These are phyloP conservation scores for Porcisia deanei DNA, from an alignment of 208 protist species.

Conservation along the genomic window DNA sequence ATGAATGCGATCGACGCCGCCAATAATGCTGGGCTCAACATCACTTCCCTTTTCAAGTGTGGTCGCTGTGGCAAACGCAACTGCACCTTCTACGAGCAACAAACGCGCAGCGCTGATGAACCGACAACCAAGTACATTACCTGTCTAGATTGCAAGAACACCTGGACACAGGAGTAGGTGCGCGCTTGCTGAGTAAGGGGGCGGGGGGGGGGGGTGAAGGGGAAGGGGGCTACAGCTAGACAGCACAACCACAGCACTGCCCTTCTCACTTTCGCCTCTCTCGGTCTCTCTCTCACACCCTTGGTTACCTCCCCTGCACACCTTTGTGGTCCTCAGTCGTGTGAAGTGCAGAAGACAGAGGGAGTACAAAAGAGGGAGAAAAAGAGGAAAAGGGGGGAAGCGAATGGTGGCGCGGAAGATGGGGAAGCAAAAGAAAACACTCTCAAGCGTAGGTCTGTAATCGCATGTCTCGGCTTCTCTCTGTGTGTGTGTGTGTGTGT, in stretches of 20 bases:
- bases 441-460: background rate
- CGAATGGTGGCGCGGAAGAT: background rate
- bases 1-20: conserved; percentile 87
- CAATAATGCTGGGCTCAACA: conserved; percentile 42
- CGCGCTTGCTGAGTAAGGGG: background rate
- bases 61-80: conserved; percentile 74
- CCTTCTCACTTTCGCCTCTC: background rate
- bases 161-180: conserved; percentile 87
- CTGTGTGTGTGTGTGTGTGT: background rate
- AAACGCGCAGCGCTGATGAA: conserved; percentile 97
- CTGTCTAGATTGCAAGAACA: conserved; percentile 90
- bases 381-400: background rate
- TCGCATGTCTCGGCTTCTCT: background rate
- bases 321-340: background rate
- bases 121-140: conserved; percentile 97
- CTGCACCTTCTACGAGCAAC: conserved; percentile 94
- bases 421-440: background rate
- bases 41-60: conserved; percentile 79
- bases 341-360: background rate
- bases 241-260: too few species aligned
- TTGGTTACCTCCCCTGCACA: background rate
- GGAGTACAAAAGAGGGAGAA: background rate
- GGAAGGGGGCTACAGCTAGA: background rate
- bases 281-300: background rate
- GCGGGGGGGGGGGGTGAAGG: too few species aligned